These are phyloP conservation scores for Phytophthora quininea DNA, from an alignment of 352 stramenopile genomes.

Conservation along the genomic window DNA sequence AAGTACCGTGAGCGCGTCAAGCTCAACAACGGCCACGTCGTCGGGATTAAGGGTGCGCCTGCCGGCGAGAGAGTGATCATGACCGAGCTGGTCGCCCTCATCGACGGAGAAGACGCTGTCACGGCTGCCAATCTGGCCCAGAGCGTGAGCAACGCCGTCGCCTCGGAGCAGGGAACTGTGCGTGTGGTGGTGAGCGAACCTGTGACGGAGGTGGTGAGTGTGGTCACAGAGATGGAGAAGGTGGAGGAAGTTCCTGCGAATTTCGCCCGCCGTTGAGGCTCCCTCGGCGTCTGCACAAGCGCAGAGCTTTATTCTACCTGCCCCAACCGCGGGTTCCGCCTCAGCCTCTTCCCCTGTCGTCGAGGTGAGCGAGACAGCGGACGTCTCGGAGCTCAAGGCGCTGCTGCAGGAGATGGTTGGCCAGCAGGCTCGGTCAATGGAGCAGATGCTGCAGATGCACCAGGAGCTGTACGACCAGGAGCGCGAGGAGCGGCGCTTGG, in stretches of 20 bases:
- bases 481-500: constrained; percentile 35
- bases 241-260: background rate
- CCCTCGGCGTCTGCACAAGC: constrained; percentile 4
- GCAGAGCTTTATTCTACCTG: constrained; percentile 25
- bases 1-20: constrained; percentile 44
- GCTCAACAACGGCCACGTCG: constrained; percentile 36
- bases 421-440: constrained; percentile 28
- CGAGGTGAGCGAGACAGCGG: constrained; percentile 10
- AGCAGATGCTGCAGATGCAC: constrained; percentile 36
- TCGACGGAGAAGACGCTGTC: constrained; percentile 34
- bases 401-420: constrained; percentile 38
- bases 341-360: background rate
- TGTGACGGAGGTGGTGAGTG: background rate
- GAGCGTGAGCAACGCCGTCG: constrained; percentile 25
- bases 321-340: background rate
- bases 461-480: constrained; percentile 9
- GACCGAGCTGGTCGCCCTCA: constrained; percentile 37
- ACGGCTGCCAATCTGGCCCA: constrained; percentile 31
- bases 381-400: constrained; percentile 29
- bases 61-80: constrained; percentile 41
- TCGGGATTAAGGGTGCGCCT: constrained; percentile 28
- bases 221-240: constrained; percentile 8
- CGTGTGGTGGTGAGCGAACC: background rate
- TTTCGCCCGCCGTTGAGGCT: background rate
- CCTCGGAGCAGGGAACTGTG: background rate